Evolutionary conservation across 495 filamentous ascomycete species (phyloP).

Genomic region (Daldinia vernicosa): DNA sequence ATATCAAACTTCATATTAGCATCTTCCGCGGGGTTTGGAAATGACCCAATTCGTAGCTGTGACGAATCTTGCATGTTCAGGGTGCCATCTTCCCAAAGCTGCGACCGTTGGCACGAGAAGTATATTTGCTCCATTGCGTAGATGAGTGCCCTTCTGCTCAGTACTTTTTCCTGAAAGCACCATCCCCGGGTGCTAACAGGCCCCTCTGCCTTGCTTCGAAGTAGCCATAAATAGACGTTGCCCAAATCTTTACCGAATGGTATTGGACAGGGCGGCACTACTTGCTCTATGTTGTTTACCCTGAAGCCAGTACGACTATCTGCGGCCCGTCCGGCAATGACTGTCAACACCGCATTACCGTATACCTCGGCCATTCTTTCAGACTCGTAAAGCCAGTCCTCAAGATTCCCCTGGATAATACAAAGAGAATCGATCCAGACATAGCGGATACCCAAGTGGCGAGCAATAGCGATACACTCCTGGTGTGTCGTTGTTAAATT

Average conservation of each 20-base stretch:
- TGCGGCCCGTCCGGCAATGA: constrained; percentile 33
- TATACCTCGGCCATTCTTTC: constrained; percentile 40
- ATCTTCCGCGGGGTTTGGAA: constrained; percentile 6
- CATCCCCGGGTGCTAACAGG: constrained; percentile 20
- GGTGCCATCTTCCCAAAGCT: constrained; percentile 14
- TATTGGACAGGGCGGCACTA: constrained; percentile 13
- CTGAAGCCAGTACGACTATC: constrained; percentile 27
- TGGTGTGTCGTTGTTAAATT: constrained; percentile 31
- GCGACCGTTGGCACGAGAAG: constrained; percentile 44
- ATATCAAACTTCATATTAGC: neutral
- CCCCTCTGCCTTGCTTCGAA: neutral
- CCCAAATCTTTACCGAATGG: constrained; percentile 11
- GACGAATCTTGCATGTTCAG: constrained; percentile 1
- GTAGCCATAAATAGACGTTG: constrained; percentile 1
- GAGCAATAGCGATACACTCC: constrained; percentile 38
- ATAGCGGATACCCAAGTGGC: constrained; percentile 41
- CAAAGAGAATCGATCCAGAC: constrained; percentile 46
- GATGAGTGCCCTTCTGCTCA: constrained; percentile 46
- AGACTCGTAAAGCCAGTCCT: constrained; percentile 40
- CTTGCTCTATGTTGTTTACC: neutral
- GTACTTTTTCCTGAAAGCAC: constrained; percentile 51
- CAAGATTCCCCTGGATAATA: constrained; percentile 39
- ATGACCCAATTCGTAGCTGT: constrained; percentile 9
- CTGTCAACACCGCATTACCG: constrained; percentile 32
- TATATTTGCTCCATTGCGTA: constrained; percentile 42